These are phyloP conservation scores for Apiospora saccharicola DNA, from an alignment of 2,329 filamentous ascomycete species.

Conservation along the genomic window DNA sequence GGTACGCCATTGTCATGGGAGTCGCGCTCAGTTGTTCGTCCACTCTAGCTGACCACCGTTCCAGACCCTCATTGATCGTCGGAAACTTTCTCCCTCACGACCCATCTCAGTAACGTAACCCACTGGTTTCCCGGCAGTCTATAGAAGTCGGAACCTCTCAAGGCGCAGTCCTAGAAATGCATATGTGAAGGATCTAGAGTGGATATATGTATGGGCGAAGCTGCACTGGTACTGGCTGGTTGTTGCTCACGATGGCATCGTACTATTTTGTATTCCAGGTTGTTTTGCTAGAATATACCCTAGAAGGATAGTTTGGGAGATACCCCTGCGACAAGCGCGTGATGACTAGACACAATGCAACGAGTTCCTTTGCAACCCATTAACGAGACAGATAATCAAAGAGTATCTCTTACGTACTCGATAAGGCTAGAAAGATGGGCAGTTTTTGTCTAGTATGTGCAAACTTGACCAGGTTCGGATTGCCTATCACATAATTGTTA, in stretches of 20 bases:
- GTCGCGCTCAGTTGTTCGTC: not conserved
- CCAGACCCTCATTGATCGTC: conserved; percentile 89
- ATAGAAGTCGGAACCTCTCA: not conserved
- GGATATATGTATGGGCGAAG: not conserved
- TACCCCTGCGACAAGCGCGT: conserved; percentile 6
- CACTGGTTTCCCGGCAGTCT: not conserved
- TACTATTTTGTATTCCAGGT: conserved; percentile 1
- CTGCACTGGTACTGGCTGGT: not conserved
- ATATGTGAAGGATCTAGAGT: not conserved
- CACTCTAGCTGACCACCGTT: conserved; percentile 42
- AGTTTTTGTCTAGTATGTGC: not conserved
- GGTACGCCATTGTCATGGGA: conserved; percentile 47
- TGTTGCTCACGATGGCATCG: not conserved
- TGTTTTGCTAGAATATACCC: conserved; percentile 16
- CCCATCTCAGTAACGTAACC: conserved; percentile 51
- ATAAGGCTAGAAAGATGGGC: not conserved
- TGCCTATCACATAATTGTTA: not conserved
- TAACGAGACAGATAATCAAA: not conserved
- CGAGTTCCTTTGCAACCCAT: not conserved
- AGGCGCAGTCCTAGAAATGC: not conserved
- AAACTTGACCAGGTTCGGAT: not conserved
- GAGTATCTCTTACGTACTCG: not conserved
- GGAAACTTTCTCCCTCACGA: conserved; percentile 96
- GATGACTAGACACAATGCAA: not conserved
- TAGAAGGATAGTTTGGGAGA: conserved; percentile 15